These are phyloP conservation scores for Kurtzmaniella fragi DNA, from an alignment of 805 yeast species.

Conservation along the genomic window DNA sequence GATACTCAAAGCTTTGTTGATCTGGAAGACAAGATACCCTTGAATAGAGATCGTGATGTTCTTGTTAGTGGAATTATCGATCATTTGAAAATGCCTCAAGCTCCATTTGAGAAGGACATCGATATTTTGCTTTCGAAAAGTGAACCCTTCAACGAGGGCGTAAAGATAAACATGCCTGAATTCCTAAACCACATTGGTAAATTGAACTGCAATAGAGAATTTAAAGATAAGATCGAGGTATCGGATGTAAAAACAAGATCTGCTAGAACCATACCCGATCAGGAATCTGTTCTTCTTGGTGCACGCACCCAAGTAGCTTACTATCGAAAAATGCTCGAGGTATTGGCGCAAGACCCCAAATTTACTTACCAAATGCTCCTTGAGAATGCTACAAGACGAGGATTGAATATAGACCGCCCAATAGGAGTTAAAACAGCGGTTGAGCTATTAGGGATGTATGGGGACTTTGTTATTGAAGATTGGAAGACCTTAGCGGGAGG, in stretches of 20 bases:
- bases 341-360: slow-evolving; percentile 19
- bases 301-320: slow-evolving; percentile 59
- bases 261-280: slow-evolving; percentile 40
- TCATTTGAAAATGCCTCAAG: slow-evolving; percentile 24
- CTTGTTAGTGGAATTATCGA: slow-evolving; percentile 66
- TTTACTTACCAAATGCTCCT: slow-evolving; percentile 39
- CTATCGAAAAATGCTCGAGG: slow-evolving; percentile 47
- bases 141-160: no score
- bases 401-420: slow-evolving; percentile 44
- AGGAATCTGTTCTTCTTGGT: slow-evolving; percentile 41
- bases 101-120: no score
- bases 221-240: slow-evolving; percentile 8
- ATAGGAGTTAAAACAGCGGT: slow-evolving; percentile 38
- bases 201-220: no score
- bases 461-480: slow-evolving; percentile 35
- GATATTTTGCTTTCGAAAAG: no score
- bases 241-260: slow-evolving; percentile 62
- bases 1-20: slow-evolving; percentile 6
- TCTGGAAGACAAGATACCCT: slow-evolving; percentile 5
- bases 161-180: no score
- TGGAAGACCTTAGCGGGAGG: slow-evolving; percentile 44
- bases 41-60: slow-evolving; percentile 20
- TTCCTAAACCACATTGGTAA: no score
- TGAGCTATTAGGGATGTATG: slow-evolving; percentile 32
- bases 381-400: slow-evolving; percentile 44